Evolutionary conservation across 2,329 filamentous ascomycete species (phyloP).

Genomic region (Tolypocladium pustulatum): DNA sequence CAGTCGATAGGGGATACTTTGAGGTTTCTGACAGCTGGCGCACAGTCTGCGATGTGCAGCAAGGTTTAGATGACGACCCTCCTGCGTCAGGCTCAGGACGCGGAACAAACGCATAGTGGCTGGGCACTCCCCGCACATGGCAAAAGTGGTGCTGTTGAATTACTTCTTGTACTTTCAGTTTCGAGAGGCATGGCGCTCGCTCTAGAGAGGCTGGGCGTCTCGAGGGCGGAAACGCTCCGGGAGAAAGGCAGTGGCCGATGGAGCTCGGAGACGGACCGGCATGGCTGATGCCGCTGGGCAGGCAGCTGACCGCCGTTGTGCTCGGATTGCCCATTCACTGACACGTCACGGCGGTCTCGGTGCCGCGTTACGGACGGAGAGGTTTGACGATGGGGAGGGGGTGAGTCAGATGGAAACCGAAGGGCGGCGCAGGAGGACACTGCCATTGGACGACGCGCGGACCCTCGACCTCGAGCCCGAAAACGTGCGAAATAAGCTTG

Average conservation of each 20-base stretch:
- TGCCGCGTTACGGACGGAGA: neutral
- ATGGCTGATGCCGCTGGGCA: neutral
- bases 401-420: neutral
- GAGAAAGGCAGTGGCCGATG: neutral
- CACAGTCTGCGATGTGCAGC: neutral
- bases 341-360: neutral
- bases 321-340: neutral
- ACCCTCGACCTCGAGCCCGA: neutral
- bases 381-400: neutral
- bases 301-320: neutral
- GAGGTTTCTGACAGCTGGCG: neutral
- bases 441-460: neutral
- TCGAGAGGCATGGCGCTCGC: too few relatives aligned
- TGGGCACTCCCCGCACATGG: neutral
- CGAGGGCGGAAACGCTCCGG: neutral
- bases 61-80: slow-evolving; percentile 12
- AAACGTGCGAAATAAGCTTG: neutral
- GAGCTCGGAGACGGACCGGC: neutral
- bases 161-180: neutral
- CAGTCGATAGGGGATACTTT: neutral
- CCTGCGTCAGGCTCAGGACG: slow-evolving; percentile 6
- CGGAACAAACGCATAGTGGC: slow-evolving; percentile 3
- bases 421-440: neutral
- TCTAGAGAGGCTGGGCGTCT: too few relatives aligned
- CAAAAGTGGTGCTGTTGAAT: neutral